These are phyloP conservation scores for Podaxis carcinomalis DNA, from an alignment of 768 basidiomycete genomes.

Conservation along the genomic window DNA sequence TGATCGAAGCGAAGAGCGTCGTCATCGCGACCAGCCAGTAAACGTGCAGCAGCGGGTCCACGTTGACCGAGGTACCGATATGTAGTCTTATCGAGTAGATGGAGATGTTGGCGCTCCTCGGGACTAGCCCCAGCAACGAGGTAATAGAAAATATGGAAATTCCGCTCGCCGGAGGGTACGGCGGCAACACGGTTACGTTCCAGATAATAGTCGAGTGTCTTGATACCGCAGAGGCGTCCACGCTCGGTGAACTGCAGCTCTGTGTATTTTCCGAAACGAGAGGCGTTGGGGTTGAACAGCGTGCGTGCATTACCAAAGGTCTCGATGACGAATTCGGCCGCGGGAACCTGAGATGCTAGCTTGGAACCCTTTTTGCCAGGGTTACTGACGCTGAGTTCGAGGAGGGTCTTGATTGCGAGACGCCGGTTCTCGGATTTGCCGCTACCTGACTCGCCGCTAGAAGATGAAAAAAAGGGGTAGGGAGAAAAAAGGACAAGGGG, in stretches of 20 bases:
- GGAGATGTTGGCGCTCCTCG: constrained; percentile 88
- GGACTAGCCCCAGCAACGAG: constrained; percentile 85
- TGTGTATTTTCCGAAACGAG: constrained; percentile 96
- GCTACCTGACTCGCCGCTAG: constrained; percentile 86
- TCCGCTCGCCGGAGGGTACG: constrained; percentile 87
- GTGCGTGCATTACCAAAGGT: constrained; percentile 92
- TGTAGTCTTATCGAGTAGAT: constrained; percentile 71
- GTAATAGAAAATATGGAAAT: constrained; percentile 98
- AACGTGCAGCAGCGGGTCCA: constrained; percentile 34
- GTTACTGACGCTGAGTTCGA: constrained; percentile 85
- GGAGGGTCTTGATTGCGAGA: constrained; percentile 85
- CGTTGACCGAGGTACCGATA: constrained; percentile 88
- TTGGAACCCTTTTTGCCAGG: constrained; percentile 94
- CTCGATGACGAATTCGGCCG: constrained; percentile 94
- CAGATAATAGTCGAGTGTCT: constrained; percentile 95
- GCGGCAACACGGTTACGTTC: constrained; percentile 88
- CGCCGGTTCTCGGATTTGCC: constrained; percentile 92
- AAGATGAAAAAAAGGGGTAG: neutral
- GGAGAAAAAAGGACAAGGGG: neutral
- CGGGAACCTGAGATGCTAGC: constrained; percentile 80
- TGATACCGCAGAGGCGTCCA: constrained; percentile 83
- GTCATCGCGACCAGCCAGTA: constrained; percentile 57
- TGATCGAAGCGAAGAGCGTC: constrained; percentile 90
- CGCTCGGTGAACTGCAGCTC: constrained; percentile 96
- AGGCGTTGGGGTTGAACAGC: constrained; percentile 91